Percentiles rank a stretch among this genome's conserved stretches.
phyloP scores from a whole-genome alignment of 1,139 yeast genomes.

The Eremothecium coryli region DNA sequence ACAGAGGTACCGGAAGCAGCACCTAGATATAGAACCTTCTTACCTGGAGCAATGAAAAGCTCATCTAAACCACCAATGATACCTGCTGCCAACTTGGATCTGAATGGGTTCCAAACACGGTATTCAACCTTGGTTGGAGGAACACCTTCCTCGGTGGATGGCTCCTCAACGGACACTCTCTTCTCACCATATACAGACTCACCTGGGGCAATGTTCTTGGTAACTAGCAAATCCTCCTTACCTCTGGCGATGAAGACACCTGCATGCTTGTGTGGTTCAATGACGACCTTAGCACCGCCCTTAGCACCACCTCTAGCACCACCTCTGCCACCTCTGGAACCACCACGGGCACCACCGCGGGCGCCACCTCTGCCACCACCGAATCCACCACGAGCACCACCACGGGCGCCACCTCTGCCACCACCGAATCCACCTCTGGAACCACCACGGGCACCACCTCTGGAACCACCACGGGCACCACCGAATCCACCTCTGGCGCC shows the following conservation, averaged over 20 bases:
- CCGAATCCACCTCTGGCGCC: slow-evolving; percentile 30
- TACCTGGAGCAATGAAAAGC: slow-evolving; percentile 94
- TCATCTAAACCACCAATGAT: slow-evolving; percentile 99
- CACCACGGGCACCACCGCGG: slow-evolving; percentile 52
- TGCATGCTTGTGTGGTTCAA: slow-evolving; percentile 97
- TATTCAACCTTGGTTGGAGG: slow-evolving; percentile 94
- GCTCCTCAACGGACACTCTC: slow-evolving; percentile 88
- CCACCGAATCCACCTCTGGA: slow-evolving; percentile 41
- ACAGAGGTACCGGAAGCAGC: slow-evolving; percentile 99
- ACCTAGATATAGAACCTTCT: slow-evolving; percentile 94
- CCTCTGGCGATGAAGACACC: slow-evolving; percentile 99
- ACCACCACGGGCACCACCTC: slow-evolving; percentile 38
- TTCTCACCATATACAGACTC: slow-evolving; percentile 97
- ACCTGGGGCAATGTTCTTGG: slow-evolving; percentile 96
- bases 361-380: slow-evolving; percentile 57
- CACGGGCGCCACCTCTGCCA: slow-evolving; percentile 50
- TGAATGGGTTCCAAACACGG: slow-evolving; percentile 99
- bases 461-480: slow-evolving; percentile 33
- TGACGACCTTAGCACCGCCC: slow-evolving; percentile 93
- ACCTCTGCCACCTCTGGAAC: slow-evolving; percentile 80
- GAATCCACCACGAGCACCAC: slow-evolving; percentile 63
- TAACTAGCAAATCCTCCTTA: slow-evolving; percentile 94
- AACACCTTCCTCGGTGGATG: slow-evolving; percentile 73
- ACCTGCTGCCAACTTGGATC: slow-evolving; percentile 99
- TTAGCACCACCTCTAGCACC: slow-evolving; percentile 73